Conservation (phyloP, 371 early-diverging fungal species). For the Gilbertella persicaria region DNA sequence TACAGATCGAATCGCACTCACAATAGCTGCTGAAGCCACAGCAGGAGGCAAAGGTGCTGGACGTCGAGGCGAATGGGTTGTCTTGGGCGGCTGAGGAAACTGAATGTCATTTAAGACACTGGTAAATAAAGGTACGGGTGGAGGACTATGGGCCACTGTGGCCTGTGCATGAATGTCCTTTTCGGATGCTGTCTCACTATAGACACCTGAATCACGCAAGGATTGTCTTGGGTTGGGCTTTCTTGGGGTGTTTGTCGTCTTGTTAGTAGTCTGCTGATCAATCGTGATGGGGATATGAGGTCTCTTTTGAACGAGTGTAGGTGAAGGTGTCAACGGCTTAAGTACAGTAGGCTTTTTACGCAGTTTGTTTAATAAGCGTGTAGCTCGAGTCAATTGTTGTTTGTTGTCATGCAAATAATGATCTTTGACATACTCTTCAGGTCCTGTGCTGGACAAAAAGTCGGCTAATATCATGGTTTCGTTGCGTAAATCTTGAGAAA, state of each 20-base stretch:
- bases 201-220: conserved; percentile 42
- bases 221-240: background rate
- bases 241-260: background rate
- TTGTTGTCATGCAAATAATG: background rate
- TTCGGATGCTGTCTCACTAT: conserved; percentile 36
- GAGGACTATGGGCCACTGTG: conserved; percentile 4
- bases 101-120: conserved; percentile 19
- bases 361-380: conserved; percentile 25
- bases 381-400: conserved; percentile 18
- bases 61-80: conserved; percentile 24
- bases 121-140: conserved; percentile 9
- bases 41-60: conserved; percentile 38
- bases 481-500: conserved; percentile 1
- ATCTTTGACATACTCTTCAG: conserved; percentile 29
- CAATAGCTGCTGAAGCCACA: conserved; percentile 40
- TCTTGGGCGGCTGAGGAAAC: conserved; percentile 34
- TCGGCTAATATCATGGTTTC: conserved; percentile 39
- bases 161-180: conserved; percentile 21
- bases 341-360: conserved; percentile 28
- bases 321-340: too few relatives aligned
- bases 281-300: background rate
- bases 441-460: conserved; percentile 40
- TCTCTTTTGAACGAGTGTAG: too few relatives aligned
- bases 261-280: background rate
- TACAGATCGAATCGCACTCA: conserved; percentile 23